Base-by-base conservation (phyloP, 768 basidiomycete species). In the Holtermannia corniformis region DNA sequence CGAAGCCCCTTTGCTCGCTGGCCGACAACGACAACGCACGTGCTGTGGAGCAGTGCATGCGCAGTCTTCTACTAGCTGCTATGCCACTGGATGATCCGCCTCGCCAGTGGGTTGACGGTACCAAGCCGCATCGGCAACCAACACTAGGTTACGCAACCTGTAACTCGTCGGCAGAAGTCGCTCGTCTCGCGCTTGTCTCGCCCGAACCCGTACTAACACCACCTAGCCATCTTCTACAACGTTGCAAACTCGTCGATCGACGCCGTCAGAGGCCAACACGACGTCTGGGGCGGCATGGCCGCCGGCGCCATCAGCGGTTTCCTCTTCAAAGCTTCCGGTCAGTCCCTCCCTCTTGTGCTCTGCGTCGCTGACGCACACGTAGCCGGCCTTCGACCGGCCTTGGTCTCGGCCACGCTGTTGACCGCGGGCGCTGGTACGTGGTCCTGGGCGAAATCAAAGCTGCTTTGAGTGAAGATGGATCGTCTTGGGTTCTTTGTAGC, bases 241-340 rank as follows among this genome's bases (percentile, higher is more conserved):
- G 85, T 82, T 60, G 80, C 96, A 76, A 97, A 96, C 78, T 93
- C 92, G 55, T 81, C 85, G 50, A 86, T 97, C 65, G 93, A 96
- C 73, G 77, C 80, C 53, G 76, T 82, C 69, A 82, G 93, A 70
- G 90, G 92, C 58, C 81, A 85, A 73, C 93, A 97, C 73, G 95
- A 99, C 71, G 82, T 81, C 44, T 78, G 81, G 59, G 91, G 92
- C 57, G 89, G 87, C 63, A 89, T 97, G 83, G 80, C 81, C 41
- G 92, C 93, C 52, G 93, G 91, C 26, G 91, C 82, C 37, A 66
- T 90, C 63, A 92, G 89, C 56, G 93, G 93, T 52, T 85, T 82
- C 27, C 73, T 97, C 56, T 97, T 82, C 80, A 96, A 90, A 75
- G 86, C 86, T 28, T 93, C 93, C 57, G 89, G 93, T 93, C 74